Percentiles rank a stretch among this genome's conserved stretches.
Evolutionary conservation across 2,329 filamentous ascomycete species (phyloP).

Genomic region (Fusarium sp.): DNA sequence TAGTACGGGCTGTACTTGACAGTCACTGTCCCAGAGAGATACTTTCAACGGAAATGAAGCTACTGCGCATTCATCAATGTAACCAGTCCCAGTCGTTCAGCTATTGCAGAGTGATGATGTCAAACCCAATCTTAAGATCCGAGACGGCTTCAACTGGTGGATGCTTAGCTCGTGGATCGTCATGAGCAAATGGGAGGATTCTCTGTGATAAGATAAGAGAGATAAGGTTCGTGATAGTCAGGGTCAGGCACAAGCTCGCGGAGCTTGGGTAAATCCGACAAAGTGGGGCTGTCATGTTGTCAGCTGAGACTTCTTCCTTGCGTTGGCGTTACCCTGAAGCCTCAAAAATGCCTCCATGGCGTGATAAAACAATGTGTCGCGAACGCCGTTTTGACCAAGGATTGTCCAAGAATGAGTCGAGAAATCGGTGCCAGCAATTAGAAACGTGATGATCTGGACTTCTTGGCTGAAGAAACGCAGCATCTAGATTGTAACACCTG

Average conservation of each 20-base stretch:
- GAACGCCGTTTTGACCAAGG: background rate
- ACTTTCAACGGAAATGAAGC: background rate
- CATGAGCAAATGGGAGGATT: background rate
- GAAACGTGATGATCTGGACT: background rate
- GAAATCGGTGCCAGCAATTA: background rate
- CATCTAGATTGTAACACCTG: background rate
- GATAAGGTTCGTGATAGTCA: background rate
- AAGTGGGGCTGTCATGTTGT: background rate
- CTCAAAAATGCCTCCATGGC: background rate
- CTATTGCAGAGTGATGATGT: background rate
- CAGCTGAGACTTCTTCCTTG: background rate
- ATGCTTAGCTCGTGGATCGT: background rate
- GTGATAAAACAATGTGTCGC: background rate
- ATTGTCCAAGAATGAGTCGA: background rate
- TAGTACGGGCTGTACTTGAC: background rate
- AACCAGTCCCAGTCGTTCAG: background rate
- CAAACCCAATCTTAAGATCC: background rate
- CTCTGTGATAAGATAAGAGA: background rate
- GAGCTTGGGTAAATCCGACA: background rate
- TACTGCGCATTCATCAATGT: background rate
- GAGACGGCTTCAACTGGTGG: background rate
- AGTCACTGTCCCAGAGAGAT: background rate
- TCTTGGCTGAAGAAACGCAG: background rate
- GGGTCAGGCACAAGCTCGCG: background rate
- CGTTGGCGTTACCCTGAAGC: background rate